Percentiles rank a stretch among this genome's conserved stretches.
Conservation (phyloP, 192 early-diverging fungal genomes). For the Linderina pennispora region DNA sequence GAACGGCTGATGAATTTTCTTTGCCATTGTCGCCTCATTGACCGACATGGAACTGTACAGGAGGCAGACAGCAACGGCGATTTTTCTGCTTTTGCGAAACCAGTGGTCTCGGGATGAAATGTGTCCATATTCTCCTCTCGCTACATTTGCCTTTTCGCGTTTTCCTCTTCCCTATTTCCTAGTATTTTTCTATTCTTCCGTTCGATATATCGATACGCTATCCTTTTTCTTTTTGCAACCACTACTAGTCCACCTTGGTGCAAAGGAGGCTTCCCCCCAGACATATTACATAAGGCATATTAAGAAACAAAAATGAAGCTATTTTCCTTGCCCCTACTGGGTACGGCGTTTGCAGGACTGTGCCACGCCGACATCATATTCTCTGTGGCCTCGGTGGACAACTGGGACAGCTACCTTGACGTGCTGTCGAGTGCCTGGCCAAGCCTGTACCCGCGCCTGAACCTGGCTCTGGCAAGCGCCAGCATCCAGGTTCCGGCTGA, state of each 20-base stretch:
- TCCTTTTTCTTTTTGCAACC: neutral
- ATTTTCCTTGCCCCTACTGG: neutral
- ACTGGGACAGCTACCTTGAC: conserved; percentile 19
- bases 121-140: too few relatives aligned
- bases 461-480: conserved; percentile 14
- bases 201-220: neutral
- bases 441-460: conserved; percentile 20
- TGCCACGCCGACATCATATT: conserved; percentile 31
- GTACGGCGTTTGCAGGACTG: neutral
- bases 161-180: too few relatives aligned
- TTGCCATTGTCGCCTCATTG: too few relatives aligned
- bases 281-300: too few relatives aligned
- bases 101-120: too few relatives aligned
- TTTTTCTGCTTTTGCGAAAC: too few relatives aligned
- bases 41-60: too few relatives aligned
- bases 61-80: too few relatives aligned
- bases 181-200: neutral
- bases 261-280: too few relatives aligned
- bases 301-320: neutral
- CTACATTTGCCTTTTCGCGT: too few relatives aligned
- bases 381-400: conserved; percentile 16
- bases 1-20: too few relatives aligned
- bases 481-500: conserved; percentile 28
- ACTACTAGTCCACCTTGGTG: too few relatives aligned
- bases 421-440: conserved; percentile 37